These are phyloP conservation scores for Mycena chlorophos DNA, from an alignment of 768 basidiomycete genomes.

Conservation along the genomic window DNA sequence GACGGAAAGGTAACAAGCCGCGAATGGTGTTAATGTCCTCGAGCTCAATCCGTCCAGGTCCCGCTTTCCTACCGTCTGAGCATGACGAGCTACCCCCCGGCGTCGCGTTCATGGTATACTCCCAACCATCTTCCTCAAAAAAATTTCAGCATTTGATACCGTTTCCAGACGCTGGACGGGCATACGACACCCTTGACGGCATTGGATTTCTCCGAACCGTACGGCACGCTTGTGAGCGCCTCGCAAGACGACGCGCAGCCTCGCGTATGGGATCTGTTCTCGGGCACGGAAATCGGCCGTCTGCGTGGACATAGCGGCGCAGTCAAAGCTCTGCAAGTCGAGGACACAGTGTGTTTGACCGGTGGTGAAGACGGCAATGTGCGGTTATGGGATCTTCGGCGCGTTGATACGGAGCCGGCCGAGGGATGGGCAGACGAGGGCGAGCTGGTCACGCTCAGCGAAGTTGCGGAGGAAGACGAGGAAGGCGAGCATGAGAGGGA, in stretches of 20 bases:
- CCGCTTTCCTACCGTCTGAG: constrained; percentile 94
- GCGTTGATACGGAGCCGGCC: constrained; percentile 76
- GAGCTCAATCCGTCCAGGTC: constrained; percentile 49
- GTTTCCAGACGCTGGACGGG: constrained; percentile 68
- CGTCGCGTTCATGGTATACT: constrained; percentile 97
- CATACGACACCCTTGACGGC: constrained; percentile 83
- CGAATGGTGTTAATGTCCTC: not conserved
- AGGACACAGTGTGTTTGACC: constrained; percentile 86
- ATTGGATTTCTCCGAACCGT: constrained; percentile 95
- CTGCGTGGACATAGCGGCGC: constrained; percentile 77
- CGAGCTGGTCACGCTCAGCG: constrained; percentile 58
- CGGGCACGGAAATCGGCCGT: constrained; percentile 83
- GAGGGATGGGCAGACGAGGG: constrained; percentile 48
- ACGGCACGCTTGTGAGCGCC: constrained; percentile 88
- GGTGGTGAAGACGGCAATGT: constrained; percentile 87
- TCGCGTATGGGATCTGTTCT: constrained; percentile 91
- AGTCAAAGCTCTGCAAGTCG: constrained; percentile 91
- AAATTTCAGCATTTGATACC: not conserved
- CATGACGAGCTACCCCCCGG: constrained; percentile 94
- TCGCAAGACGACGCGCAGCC: constrained; percentile 85
- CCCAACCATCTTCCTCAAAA: no score
- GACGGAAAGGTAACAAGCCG: constrained; percentile 57
- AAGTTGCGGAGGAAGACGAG: constrained; percentile 64
- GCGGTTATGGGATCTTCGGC: constrained; percentile 87
- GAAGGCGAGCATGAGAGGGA: constrained; percentile 48